Percentiles rank a stretch among this genome's conserved stretches.
Evolutionary conservation across 148 eudicot species (phyloP).

Genomic region (Rhododendron griersonianum): DNA sequence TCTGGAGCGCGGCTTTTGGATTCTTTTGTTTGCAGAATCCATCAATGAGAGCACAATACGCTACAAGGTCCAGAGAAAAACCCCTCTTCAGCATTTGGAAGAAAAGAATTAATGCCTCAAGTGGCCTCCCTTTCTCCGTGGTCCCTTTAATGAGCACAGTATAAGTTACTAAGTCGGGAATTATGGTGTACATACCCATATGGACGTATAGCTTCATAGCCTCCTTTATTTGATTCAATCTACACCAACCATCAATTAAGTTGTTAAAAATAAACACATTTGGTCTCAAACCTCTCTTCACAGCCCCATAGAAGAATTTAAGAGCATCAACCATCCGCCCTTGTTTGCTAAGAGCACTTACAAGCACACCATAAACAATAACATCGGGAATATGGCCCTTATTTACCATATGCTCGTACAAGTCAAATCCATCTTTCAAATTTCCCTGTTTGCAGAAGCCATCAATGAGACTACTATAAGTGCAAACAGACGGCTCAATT

Average conservation of each 20-base stretch:
- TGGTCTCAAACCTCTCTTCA: constrained; percentile 37
- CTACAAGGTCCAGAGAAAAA: constrained; percentile 34
- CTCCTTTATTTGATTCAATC: constrained; percentile 31
- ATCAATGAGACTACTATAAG: constrained; percentile 50
- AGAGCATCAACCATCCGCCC: constrained; percentile 45
- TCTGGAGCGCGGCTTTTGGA: constrained; percentile 22
- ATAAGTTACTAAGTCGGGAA: constrained; percentile 42
- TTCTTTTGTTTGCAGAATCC: constrained; percentile 45
- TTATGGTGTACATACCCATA: constrained; percentile 24
- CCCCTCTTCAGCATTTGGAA: constrained; percentile 42
- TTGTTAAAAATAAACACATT: constrained; percentile 38
- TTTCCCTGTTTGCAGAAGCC: constrained; percentile 55
- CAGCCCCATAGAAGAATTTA: constrained; percentile 41
- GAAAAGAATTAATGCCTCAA: constrained; percentile 36
- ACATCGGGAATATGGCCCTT: constrained; percentile 46
- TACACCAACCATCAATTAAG: constrained; percentile 55
- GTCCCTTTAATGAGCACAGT: constrained; percentile 49
- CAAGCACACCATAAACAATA: constrained; percentile 33
- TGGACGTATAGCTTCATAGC: constrained; percentile 39
- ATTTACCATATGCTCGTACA: constrained; percentile 36
- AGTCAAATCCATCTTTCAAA: constrained; percentile 38
- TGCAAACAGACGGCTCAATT: constrained; percentile 41
- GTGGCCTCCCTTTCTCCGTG: constrained; percentile 19
- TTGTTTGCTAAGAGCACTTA: constrained; percentile 57
- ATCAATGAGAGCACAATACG: constrained; percentile 52